Conservation (phyloP, 129 eudicot species). For the Heracleum sosnowskyi region DNA sequence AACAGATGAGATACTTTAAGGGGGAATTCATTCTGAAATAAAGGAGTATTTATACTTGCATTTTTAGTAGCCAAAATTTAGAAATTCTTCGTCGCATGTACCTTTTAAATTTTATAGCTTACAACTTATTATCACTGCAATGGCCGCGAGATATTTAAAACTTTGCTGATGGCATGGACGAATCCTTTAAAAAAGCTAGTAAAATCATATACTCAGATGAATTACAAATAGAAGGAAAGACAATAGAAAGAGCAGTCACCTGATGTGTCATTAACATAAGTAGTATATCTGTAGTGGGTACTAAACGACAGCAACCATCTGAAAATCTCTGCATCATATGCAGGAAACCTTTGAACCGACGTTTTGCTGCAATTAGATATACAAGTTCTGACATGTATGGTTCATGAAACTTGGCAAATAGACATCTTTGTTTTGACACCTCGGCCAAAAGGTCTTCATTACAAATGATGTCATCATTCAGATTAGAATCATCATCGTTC, state of each 20-base stretch:
- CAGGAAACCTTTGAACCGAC: constrained; percentile 62
- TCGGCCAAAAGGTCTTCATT: constrained; percentile 40
- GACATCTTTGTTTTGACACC: constrained; percentile 41
- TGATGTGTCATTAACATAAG: constrained; percentile 90
- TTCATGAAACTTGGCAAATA: constrained; percentile 42
- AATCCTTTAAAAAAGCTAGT: background rate
- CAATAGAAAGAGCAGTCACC: constrained; percentile 28
- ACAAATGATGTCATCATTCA: background rate
- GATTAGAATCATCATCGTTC: constrained; percentile 37
- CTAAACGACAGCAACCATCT: constrained; percentile 38
- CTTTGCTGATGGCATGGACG: background rate
- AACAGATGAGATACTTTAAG: background rate
- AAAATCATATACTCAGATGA: background rate
- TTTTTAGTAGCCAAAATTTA: background rate
- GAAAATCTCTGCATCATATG: constrained; percentile 45
- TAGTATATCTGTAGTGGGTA: constrained; percentile 76
- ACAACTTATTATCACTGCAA: background rate
- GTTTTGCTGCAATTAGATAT: constrained; percentile 71
- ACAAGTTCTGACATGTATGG: constrained; percentile 73
- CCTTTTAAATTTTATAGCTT: background rate
- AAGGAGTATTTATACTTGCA: background rate
- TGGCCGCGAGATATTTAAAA: background rate
- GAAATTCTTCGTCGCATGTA: background rate
- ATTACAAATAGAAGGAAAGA: background rate
- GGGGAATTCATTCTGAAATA: background rate